A percentile compares a stretch with the other conserved stretches of the same genome.
Evolutionary conservation across 495 filamentous ascomycete species (phyloP).

Genomic region (Cryomyces minteri): DNA sequence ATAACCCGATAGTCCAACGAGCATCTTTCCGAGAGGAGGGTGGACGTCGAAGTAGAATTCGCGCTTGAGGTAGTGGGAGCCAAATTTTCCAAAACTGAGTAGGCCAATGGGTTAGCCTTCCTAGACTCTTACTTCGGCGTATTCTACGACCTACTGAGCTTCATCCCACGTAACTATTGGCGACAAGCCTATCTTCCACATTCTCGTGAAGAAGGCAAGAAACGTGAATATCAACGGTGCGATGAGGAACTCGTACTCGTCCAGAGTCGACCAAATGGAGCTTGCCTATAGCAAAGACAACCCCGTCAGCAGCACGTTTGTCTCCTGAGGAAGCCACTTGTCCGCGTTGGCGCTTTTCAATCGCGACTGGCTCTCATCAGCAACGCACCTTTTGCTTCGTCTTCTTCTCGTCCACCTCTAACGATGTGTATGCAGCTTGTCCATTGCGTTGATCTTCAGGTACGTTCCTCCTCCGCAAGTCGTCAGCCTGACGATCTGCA

Average conservation of each 20-base stretch:
- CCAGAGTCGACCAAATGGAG: slow-evolving; percentile 42
- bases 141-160: slow-evolving; percentile 46
- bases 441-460: slow-evolving; percentile 27
- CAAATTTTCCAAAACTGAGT: slow-evolving; percentile 89
- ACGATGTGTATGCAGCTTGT: slow-evolving; percentile 17
- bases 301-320: not conserved
- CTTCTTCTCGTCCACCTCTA: slow-evolving; percentile 46
- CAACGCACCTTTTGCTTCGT: slow-evolving; percentile 38
- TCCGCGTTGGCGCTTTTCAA: not conserved
- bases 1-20: slow-evolving; percentile 89
- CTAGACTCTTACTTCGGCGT: no score
- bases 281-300: slow-evolving; percentile 11
- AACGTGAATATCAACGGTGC: slow-evolving; percentile 77
- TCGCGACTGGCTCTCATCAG: not conserved
- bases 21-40: slow-evolving; percentile 92
- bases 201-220: slow-evolving; percentile 79
- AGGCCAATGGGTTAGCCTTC: not conserved
- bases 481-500: slow-evolving; percentile 39
- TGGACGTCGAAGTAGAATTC: slow-evolving; percentile 99
- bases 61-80: slow-evolving; percentile 93
- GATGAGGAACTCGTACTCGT: slow-evolving; percentile 70
- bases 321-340: not conserved
- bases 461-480: slow-evolving; percentile 60
- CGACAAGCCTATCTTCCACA: slow-evolving; percentile 90
- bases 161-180: slow-evolving; percentile 98